Evolutionary conservation across 192 early-diverging fungal genomes (phyloP), one percentile per base, ranked within the genome.

Genomic region (Radiomyces spectabilis): DNA sequence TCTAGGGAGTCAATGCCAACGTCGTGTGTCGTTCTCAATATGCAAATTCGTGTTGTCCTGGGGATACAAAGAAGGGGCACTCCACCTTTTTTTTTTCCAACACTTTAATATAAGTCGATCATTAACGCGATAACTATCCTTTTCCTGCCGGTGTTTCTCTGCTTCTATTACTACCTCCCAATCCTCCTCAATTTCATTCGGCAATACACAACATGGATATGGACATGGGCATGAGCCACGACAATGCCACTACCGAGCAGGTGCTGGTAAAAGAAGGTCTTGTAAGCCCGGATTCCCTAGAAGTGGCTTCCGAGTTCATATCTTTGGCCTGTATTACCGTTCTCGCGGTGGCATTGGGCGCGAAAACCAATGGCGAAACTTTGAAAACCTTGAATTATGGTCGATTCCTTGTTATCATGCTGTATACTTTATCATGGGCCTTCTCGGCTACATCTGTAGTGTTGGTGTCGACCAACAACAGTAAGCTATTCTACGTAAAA

Each of bases 321-420:
- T 70, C 71, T 15, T 18, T 77, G 26, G 10, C 52, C 2, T 67
- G 67, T 18, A 73, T 77, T 31, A 68, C 68, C 1, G 48, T 77
- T 4, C 58, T 77, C 32, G 67, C 68, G 0, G 44, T 54, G 25
- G 61, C 70, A 9, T 58, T 73, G 22, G 75, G 75, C 13, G 51
- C 58, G 38, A 77, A 74, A 43, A 67, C 71, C 1, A 66, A 66
- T 24, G 53, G 55, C 29, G 69, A 66, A 41, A 40, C 38, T 34
- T 5, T 76, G 34, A 55, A 61, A 46, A 53, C 65, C 21, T 34
- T 76, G 26, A 77, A 64, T 33, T 77, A 77, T 55, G 71, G 72
- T 7, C 68, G 69, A 2, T 37, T 70, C 8, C 42, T 74, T 1
- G 69, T 77, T 24, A 62, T 74, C 8, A 26, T 66, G 1, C 44